Evolutionary conservation across 768 basidiomycete genomes (phyloP), one percentile per base, ranked within the genome.

Genomic region (Lanmaoa rubissima): DNA sequence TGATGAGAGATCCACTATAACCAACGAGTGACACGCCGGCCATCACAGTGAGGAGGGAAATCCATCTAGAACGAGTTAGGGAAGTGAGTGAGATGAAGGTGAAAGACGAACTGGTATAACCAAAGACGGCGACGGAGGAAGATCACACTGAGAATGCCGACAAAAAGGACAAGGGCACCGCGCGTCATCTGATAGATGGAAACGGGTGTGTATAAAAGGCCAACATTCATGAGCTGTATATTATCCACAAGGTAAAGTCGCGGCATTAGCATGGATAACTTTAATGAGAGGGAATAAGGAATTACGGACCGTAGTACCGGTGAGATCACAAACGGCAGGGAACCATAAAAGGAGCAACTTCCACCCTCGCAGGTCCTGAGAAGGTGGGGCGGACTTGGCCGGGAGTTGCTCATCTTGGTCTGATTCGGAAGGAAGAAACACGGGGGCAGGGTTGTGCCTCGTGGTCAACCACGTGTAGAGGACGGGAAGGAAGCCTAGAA

Each of bases 181-280:
- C 90, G 86, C 58, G 87, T 92, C 94, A 97, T 96, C 73, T 97
- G 96, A 78, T 92, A 98, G 64, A 98, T 93, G 42, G 92, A 94
- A 53, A 99, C 97, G 31, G 96, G 96, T 1, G 94, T 95, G 73
- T 95, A 93, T 38, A 99, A 82, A 46, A 99, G 81, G 53, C 97
- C 97, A 62, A 96, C 79, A 69, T 97, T 97, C 97, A 98, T 98
- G 62, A 97, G 76, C 76, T 79, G 69, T 63, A 60, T 41, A 63
- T 46, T 55, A 49, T 55, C 52, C 58, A 54, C 46, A 44, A 48
- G 51, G 28, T 5, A 51, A 47, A 54, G 54, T 46, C 48, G 53
- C 36, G 59, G 51, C 51, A 63, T 72, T 45, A 66, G 68, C 48
- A 47, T 55, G 48, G 40, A 46, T 31, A 32, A 56, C 24, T 36